Conservation (phyloP, 768 basidiomycete species). For the Serendipita vermifera region DNA sequence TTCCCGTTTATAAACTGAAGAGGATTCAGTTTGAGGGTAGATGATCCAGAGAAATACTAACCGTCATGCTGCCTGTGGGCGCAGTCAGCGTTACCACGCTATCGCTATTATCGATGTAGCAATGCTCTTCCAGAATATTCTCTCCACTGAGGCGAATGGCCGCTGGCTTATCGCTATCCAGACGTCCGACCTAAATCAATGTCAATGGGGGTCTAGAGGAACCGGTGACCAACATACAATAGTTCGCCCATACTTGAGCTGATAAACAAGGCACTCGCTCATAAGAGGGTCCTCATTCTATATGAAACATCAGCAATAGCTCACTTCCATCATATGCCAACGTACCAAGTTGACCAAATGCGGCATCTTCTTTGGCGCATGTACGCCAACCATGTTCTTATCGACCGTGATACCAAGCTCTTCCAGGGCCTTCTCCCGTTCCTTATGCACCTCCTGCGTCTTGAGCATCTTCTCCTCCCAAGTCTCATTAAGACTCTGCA, state of each 20-base stretch:
- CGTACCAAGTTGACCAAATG: conserved; percentile 86
- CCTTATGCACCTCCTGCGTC: conserved; percentile 90
- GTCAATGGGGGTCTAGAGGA: no score
- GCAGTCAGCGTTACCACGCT: conserved; percentile 75
- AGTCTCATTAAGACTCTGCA: conserved; percentile 86
- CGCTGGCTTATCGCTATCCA: conserved; percentile 67
- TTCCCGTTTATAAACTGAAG: conserved; percentile 86
- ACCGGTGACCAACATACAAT: conserved; percentile 36
- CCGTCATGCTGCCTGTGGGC: conserved; percentile 70
- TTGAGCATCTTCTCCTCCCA: conserved; percentile 91
- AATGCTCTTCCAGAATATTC: conserved; percentile 86
- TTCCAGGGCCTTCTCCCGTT: conserved; percentile 94
- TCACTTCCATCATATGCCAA: no score
- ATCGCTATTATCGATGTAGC: conserved; percentile 74
- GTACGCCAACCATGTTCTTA: conserved; percentile 91
- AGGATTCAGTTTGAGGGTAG: no score
- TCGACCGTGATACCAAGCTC: conserved; percentile 96
- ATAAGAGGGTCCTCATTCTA: conserved; percentile 94
- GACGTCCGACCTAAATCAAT: conserved; percentile 56
- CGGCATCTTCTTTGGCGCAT: conserved; percentile 97
- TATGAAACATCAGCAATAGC: no score
- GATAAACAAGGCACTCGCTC: conserved; percentile 91
- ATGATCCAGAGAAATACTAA: no score
- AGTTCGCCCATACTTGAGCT: conserved; percentile 75
- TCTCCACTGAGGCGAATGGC: conserved; percentile 88